These are phyloP conservation scores for Neodidymelliopsis sp. DNA, from an alignment of 2,329 filamentous ascomycete genomes.

Conservation along the genomic window DNA sequence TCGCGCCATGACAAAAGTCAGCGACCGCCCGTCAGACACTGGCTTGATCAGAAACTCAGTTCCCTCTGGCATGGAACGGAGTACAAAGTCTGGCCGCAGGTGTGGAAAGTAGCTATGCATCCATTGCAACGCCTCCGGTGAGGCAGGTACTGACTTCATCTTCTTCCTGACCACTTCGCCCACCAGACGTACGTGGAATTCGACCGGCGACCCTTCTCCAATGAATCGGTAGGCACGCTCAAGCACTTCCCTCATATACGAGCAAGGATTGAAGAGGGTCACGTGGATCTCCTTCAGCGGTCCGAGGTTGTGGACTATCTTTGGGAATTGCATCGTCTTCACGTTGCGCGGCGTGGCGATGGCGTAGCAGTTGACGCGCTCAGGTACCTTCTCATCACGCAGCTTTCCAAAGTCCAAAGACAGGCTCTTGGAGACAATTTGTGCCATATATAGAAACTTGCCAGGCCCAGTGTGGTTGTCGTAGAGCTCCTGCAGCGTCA, in stretches of 20 bases:
- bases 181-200: slow-evolving; percentile 27
- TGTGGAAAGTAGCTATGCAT: slow-evolving; percentile 39
- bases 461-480: slow-evolving; percentile 30
- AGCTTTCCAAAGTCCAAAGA: slow-evolving; percentile 5
- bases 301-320: slow-evolving; percentile 14
- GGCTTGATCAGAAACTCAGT: slow-evolving; percentile 30
- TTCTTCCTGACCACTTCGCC: slow-evolving; percentile 5
- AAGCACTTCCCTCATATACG: slow-evolving; percentile 19
- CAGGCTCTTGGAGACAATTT: slow-evolving; percentile 6
- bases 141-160: neutral
- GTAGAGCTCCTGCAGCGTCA: slow-evolving; percentile 31
- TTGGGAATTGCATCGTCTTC: neutral
- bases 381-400: slow-evolving; percentile 1
- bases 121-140: slow-evolving; percentile 26
- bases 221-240: slow-evolving; percentile 39
- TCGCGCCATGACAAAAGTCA: slow-evolving; percentile 37
- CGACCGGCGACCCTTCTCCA: slow-evolving; percentile 28
- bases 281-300: slow-evolving; percentile 30
- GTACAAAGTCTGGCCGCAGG: slow-evolving; percentile 41
- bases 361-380: slow-evolving; percentile 17
- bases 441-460: slow-evolving; percentile 26
- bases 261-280: slow-evolving; percentile 18
- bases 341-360: slow-evolving; percentile 13
- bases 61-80: slow-evolving; percentile 38
- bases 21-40: slow-evolving; percentile 27